A percentile compares a stretch with the other conserved stretches of the same genome.
These are phyloP conservation scores for Podila verticillata DNA, from an alignment of 192 early-diverging fungal species.

Conservation along the genomic window DNA sequence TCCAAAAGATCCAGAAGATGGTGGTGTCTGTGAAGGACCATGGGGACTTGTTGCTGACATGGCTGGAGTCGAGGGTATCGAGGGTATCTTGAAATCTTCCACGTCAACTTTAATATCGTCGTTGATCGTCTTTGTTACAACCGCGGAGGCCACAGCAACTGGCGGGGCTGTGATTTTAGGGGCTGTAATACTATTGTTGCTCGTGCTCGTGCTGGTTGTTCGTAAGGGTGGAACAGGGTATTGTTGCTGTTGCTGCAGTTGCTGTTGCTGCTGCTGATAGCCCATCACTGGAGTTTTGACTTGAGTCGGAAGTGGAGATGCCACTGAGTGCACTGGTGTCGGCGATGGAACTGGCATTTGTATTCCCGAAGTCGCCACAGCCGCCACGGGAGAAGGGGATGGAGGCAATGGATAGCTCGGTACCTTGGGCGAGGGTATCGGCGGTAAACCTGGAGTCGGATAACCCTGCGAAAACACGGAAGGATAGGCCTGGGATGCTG, in stretches of 20 bases:
- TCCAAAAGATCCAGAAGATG: not conserved
- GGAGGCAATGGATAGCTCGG: slow-evolving; percentile 29
- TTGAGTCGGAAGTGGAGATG: not conserved
- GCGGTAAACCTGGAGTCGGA: slow-evolving; percentile 21
- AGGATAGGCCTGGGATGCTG: slow-evolving; percentile 22
- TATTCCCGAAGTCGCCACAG: not conserved
- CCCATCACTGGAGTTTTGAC: slow-evolving; percentile 9
- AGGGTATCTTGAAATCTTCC: not conserved
- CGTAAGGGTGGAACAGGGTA: not conserved
- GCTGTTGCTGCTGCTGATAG: slow-evolving; percentile 16
- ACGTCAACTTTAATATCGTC: not conserved
- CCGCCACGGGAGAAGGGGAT: slow-evolving; percentile 5
- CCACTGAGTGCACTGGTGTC: not conserved
- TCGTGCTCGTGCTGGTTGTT: not conserved
- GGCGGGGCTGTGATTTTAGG: not conserved
- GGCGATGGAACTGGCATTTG: slow-evolving; percentile 23
- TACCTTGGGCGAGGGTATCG: slow-evolving; percentile 24
- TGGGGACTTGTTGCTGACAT: not conserved
- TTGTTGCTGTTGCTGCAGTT: slow-evolving; percentile 18
- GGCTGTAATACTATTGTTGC: not conserved
- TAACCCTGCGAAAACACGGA: slow-evolving; percentile 24
- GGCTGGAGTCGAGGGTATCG: not conserved
- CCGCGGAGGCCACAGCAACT: not conserved
- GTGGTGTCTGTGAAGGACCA: not conserved
- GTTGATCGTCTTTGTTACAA: not conserved